A percentile compares a stretch with the other conserved stretches of the same genome.
Evolutionary conservation across 2,329 filamentous ascomycete species (phyloP).

Genomic region (Fusarium hainanense): DNA sequence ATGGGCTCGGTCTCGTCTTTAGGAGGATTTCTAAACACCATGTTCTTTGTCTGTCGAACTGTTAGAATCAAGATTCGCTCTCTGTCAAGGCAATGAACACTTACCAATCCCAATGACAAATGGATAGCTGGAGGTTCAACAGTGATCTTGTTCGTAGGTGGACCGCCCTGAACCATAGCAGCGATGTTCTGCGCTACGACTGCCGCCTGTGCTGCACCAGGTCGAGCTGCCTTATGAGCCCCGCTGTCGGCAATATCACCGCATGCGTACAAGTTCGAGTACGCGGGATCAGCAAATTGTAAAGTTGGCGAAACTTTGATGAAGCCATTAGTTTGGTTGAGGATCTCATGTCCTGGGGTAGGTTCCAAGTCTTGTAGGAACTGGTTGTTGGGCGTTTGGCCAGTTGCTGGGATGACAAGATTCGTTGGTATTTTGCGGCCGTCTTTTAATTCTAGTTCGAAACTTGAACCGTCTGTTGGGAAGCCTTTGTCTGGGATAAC

Average conservation of each 20-base stretch:
- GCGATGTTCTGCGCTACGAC: conserved; percentile 42
- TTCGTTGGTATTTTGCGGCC: conserved; percentile 37
- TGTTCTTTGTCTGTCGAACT: conserved; percentile 34
- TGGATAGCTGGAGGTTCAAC: conserved; percentile 42
- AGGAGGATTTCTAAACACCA: conserved; percentile 42
- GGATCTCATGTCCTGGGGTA: conserved; percentile 4
- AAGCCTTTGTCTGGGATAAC: conserved; percentile 37
- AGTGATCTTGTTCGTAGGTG: conserved; percentile 15
- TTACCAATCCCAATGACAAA: conserved; percentile 39
- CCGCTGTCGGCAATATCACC: conserved; percentile 45
- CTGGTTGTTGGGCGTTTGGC: conserved; percentile 45
- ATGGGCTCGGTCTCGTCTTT: conserved; percentile 36
- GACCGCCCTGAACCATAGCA: conserved; percentile 33
- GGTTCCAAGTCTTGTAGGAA: conserved; percentile 32
- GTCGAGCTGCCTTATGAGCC: conserved; percentile 42
- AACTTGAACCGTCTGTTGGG: conserved; percentile 30
- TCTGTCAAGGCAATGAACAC: background rate
- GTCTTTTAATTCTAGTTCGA: conserved; percentile 40
- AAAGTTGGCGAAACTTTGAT: conserved; percentile 36
- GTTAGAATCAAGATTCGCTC: background rate
- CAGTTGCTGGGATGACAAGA: conserved; percentile 41
- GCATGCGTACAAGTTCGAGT: conserved; percentile 41
- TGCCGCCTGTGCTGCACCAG: conserved; percentile 33
- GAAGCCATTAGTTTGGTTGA: conserved; percentile 41
- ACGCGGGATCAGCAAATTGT: conserved; percentile 41